Evolutionary conservation across 2,329 filamentous ascomycete genomes (phyloP), one percentile per base, ranked within the genome.

Genomic region (Achaetomium macrosporum): DNA sequence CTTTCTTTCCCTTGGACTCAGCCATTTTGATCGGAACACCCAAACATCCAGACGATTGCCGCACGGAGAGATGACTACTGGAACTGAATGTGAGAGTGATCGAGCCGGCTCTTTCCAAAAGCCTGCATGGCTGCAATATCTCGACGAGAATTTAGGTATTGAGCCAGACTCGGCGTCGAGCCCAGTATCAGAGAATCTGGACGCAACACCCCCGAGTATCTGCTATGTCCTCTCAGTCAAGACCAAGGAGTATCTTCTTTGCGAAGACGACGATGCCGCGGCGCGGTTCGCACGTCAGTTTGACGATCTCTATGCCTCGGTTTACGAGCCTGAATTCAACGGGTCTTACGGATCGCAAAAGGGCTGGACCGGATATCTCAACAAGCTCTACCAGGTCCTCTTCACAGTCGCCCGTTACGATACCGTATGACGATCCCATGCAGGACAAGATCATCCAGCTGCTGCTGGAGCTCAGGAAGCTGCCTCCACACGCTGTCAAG

Each of bases 301-400:
- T n/a, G 47, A 54, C 9, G 39, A 42, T 25, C 31, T 54, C 2
- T 54, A 54, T n/a, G 12, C 31, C 2, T 17, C 29, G 2, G n/a
- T 50, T 17, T 47, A 54, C 29, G 13, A 42, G 31, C 52, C 47
- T 6, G 17, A 8, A 5, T 54, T 40, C 42, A 42, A 50, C 33
- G 51, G 46, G 6, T 49, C 10, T 12, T 15, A 30, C 15, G 7
- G 13, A 4, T 17, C 10, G 6, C 50, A 44, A 17, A n/a, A n/a
- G n/a, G 39, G 52, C 11, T 54, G 47, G 52, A 51, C 52, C 13
- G 47, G 52, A 11, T 51, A 39, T 16, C 42, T 54, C 5, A 10
- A 2, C 3, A 9, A 9, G 8, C 51, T 54, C 19, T 54, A 54
- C 43, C 3, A 39, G 2, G n/a, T 12, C 2, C 15, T 50, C 10